A percentile compares a stretch with the other conserved stretches of the same genome.
These are phyloP conservation scores for Raphanus hybrid DNA, from an alignment of 441 rosid species.

Conservation along the genomic window DNA sequence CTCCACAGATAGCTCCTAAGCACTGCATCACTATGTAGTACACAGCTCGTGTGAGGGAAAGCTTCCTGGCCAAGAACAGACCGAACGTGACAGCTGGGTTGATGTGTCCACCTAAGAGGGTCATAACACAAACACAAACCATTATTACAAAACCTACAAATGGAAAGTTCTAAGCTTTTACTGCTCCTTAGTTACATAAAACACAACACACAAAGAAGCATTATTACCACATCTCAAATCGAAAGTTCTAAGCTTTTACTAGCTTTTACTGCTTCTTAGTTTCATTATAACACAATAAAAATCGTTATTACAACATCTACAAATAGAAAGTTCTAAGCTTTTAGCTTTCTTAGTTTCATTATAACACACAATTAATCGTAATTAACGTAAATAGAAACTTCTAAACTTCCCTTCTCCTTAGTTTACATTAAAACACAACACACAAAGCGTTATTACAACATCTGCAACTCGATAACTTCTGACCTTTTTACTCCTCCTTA, in stretches of 20 bases:
- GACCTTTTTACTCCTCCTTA: too few species aligned
- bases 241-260: not conserved
- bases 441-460: not conserved
- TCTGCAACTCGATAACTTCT: too few species aligned
- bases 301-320: too few species aligned
- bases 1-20: slow-evolving; percentile 61
- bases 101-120: slow-evolving; percentile 55
- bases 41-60: slow-evolving; percentile 52
- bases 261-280: not conserved
- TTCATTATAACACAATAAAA: not conserved
- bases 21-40: slow-evolving; percentile 61
- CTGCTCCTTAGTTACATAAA: not conserved
- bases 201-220: not conserved
- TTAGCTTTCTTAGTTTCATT: too few species aligned
- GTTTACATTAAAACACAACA: not conserved
- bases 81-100: slow-evolving; percentile 61
- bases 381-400: not conserved
- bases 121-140: slow-evolving; percentile 22
- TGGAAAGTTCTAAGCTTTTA: not conserved
- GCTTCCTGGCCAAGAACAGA: slow-evolving; percentile 51
- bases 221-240: not conserved
- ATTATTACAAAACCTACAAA: not conserved
- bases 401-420: not conserved
- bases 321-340: too few species aligned
- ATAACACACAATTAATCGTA: slow-evolving; percentile 14